Conservation (phyloP, 352 stramenopile species). For the Globisporangium splendens region DNA sequence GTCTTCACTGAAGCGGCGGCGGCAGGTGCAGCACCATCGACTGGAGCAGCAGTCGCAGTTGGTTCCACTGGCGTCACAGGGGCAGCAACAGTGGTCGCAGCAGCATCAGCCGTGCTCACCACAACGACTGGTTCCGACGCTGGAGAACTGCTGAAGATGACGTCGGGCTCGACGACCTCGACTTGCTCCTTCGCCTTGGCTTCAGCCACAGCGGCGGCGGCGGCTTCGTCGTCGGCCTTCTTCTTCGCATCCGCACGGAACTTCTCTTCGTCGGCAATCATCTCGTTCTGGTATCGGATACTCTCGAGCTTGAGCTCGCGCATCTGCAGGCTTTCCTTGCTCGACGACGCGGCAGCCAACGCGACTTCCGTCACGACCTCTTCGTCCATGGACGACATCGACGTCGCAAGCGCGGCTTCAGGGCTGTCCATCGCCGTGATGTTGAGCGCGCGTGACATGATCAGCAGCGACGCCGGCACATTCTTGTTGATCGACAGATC, state of each 20-base stretch:
- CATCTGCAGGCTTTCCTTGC: conserved; percentile 67
- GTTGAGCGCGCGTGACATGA: conserved; percentile 98
- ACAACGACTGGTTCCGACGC: not conserved
- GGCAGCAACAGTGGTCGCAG: conserved; percentile 3
- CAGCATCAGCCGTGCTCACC: not conserved
- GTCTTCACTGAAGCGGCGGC: conserved; percentile 29
- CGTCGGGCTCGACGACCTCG: conserved; percentile 25
- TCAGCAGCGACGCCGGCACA: conserved; percentile 97
- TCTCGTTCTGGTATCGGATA: conserved; percentile 95
- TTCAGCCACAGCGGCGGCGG: conserved; percentile 32
- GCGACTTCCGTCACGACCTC: conserved; percentile 86
- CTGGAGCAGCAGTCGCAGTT: conserved; percentile 2
- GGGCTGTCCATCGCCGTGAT: conserved; percentile 86
- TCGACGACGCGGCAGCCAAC: conserved; percentile 65
- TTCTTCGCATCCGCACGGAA: conserved; percentile 85
- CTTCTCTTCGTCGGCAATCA: conserved; percentile 90
- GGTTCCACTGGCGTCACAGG: conserved; percentile 4
- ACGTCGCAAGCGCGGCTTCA: conserved; percentile 82
- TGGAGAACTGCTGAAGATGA: not conserved
- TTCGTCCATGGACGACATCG: conserved; percentile 87
- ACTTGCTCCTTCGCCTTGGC: conserved; percentile 20
- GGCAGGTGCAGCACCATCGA: no score
- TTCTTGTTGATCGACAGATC: conserved; percentile 98
- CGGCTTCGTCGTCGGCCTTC: conserved; percentile 64
- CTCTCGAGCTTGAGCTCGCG: conserved; percentile 87